Percentiles rank a stretch among this genome's conserved stretches.
Conservation (phyloP, 2,329 filamentous ascomycete species). For the Lojkania enalia region DNA sequence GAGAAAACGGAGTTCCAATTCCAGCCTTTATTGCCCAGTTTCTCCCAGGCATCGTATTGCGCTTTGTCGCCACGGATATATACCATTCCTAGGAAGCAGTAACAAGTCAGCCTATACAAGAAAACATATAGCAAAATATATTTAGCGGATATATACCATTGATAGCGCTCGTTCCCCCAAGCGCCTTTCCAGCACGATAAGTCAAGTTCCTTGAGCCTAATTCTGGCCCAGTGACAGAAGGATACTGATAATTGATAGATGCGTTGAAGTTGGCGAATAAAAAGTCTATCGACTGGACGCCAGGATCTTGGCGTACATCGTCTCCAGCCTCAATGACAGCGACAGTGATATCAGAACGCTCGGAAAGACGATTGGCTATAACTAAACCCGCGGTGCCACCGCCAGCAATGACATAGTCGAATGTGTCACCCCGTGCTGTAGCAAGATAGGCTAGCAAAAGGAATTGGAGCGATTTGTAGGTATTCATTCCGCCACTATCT, state of each 20-base stretch:
- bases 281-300: slow-evolving; percentile 1
- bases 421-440: too few species aligned
- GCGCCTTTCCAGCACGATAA: slow-evolving; percentile 45
- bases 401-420: slow-evolving; percentile 22
- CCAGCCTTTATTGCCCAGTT: slow-evolving; percentile 39
- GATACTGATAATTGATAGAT: slow-evolving; percentile 4
- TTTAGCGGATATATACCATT: too few species aligned
- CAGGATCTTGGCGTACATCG: slow-evolving; percentile 5
- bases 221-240: background rate
- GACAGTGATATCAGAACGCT: slow-evolving; percentile 6
- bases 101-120: too few species aligned
- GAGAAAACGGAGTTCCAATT: slow-evolving; percentile 33
- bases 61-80: slow-evolving; percentile 39
- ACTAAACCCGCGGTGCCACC: slow-evolving; percentile 18
- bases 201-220: background rate
- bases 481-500: too few species aligned
- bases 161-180: slow-evolving; percentile 50
- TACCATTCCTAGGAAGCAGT: too few species aligned
- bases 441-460: too few species aligned
- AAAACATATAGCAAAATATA: too few species aligned
- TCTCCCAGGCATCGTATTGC: slow-evolving; percentile 41
- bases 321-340: slow-evolving; percentile 18
- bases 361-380: slow-evolving; percentile 17
- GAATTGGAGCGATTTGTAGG: too few species aligned
- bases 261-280: slow-evolving; percentile 2